phyloP scores from a whole-genome alignment of 2,329 filamentous ascomycete genomes.

The Aspergillus glaucus region DNA sequence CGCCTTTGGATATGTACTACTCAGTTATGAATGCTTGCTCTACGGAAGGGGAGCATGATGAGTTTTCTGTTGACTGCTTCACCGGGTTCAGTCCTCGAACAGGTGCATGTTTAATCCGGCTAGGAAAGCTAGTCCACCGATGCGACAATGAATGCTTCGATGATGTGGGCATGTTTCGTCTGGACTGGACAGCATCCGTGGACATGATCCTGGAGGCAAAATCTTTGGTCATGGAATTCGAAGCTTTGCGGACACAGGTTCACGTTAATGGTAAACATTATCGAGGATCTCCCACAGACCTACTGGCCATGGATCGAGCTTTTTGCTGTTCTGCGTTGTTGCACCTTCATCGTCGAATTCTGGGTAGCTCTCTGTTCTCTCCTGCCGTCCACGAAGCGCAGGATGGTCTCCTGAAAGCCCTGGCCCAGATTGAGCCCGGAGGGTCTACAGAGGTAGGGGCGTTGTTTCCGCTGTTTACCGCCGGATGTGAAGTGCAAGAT shows the following conservation, averaged over 20 bases:
- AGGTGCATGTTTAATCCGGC: slow-evolving; percentile 62
- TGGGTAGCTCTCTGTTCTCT: slow-evolving; percentile 55
- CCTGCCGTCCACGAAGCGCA: slow-evolving; percentile 59
- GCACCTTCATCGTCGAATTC: slow-evolving; percentile 67
- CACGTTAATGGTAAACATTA: slow-evolving; percentile 37
- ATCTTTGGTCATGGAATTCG: slow-evolving; percentile 56
- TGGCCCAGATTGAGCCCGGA: slow-evolving; percentile 58
- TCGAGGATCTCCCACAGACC: slow-evolving; percentile 37
- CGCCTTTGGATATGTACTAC: slow-evolving; percentile 49
- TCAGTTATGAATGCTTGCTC: slow-evolving; percentile 41
- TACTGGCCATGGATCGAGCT: slow-evolving; percentile 64
- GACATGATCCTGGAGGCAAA: slow-evolving; percentile 53
- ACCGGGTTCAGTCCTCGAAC: slow-evolving; percentile 71
- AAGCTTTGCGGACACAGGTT: slow-evolving; percentile 45
- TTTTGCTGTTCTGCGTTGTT: slow-evolving; percentile 75
- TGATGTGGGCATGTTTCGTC: slow-evolving; percentile 43
- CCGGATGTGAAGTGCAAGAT: slow-evolving; percentile 65
- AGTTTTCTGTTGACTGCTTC: slow-evolving; percentile 70
- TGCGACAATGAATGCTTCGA: slow-evolving; percentile 63
- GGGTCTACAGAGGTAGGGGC: slow-evolving; percentile 68
- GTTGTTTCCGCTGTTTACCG: slow-evolving; percentile 76
- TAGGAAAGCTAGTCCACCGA: slow-evolving; percentile 63
- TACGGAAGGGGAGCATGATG: slow-evolving; percentile 51
- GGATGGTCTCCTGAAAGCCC: slow-evolving; percentile 54
- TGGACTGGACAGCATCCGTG: slow-evolving; percentile 54